Percentiles rank a stretch among this genome's conserved stretches.
These are phyloP conservation scores for Ceratobasidium sp. DNA, from an alignment of 1,284 basidiomycete species.

Conservation along the genomic window DNA sequence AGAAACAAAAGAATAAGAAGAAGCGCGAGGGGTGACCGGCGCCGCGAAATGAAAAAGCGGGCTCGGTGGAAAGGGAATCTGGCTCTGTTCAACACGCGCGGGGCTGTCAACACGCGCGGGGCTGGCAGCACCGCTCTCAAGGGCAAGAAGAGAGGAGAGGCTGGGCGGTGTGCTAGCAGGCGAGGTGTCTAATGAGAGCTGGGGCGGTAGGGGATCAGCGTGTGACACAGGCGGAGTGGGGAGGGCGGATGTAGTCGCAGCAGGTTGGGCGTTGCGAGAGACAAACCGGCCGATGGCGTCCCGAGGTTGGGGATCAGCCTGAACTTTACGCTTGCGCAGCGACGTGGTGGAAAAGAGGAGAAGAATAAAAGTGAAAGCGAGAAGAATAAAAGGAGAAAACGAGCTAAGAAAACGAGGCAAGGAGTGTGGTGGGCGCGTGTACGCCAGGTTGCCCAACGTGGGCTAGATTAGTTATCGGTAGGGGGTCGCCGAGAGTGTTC, in stretches of 20 bases:
- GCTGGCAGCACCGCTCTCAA: neutral
- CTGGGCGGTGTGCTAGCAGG: neutral
- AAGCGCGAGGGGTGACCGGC: neutral
- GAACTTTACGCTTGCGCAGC: conserved; percentile 9
- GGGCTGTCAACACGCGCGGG: neutral
- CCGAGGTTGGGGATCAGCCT: conserved; percentile 7
- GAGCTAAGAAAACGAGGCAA: neutral
- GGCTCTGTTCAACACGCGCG: too few species aligned
- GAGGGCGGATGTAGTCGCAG: neutral
- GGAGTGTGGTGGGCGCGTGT: conserved; percentile 6
- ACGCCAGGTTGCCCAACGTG: conserved; percentile 14
- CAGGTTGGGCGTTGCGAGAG: neutral
- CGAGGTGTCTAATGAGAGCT: neutral
- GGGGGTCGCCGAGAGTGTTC: neutral
- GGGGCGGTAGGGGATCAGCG: neutral
- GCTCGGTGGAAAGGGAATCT: too few species aligned
- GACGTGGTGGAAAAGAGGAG: neutral
- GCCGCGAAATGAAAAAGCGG: too few species aligned
- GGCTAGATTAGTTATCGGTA: too few species aligned
- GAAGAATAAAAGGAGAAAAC: neutral
- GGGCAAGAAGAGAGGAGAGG: neutral
- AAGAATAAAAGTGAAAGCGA: neutral
- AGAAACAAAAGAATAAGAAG: neutral
- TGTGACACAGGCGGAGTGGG: neutral
- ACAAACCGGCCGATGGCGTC: neutral